Conservation (phyloP, 2,329 filamentous ascomycete species). For the Didymellaceae sp. region DNA sequence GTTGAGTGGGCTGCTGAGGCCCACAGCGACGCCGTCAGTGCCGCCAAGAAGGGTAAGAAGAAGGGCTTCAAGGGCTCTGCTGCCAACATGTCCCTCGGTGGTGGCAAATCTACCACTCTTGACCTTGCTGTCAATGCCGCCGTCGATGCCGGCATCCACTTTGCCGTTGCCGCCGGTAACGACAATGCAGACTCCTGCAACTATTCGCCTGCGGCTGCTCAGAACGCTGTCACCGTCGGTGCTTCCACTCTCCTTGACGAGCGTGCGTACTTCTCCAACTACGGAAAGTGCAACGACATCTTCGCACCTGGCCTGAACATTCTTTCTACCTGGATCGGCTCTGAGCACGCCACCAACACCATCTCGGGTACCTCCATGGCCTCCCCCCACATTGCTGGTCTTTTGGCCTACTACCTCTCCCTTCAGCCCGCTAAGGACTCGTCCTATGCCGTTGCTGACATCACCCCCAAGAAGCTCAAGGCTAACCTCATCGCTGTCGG, state of each 20-base stretch:
- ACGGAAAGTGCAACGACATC: constrained; percentile 98
- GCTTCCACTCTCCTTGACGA: constrained; percentile 91
- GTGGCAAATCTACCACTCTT: constrained; percentile 92
- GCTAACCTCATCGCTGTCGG: constrained; percentile 81
- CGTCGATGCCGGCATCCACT: constrained; percentile 90
- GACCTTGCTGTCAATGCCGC: constrained; percentile 94
- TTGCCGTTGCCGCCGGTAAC: constrained; percentile 97
- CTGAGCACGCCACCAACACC: constrained; percentile 94
- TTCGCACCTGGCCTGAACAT: constrained; percentile 98
- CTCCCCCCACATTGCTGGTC: constrained; percentile 77
- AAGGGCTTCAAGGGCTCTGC: constrained; percentile 99
- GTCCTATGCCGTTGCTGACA: constrained; percentile 84
- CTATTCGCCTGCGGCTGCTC: constrained; percentile 94
- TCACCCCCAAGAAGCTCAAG: constrained; percentile 96
- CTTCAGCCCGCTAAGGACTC: constrained; percentile 91
- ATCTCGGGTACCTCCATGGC: constrained; percentile 81
- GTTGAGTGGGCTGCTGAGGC: constrained; percentile 90
- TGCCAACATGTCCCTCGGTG: constrained; percentile 99
- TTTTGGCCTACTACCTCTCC: constrained; percentile 96
- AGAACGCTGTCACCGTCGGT: constrained; percentile 92
- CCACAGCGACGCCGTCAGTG: constrained; percentile 77
- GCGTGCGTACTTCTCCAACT: constrained; percentile 99
- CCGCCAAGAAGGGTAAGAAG: constrained; percentile 84
- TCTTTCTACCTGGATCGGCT: constrained; percentile 97
- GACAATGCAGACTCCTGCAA: constrained; percentile 99